A percentile compares a stretch with the other conserved stretches of the same genome.
Evolutionary conservation across 306 rosid genomes (phyloP).

Genomic region (Gynostemma pentaphyllum): DNA sequence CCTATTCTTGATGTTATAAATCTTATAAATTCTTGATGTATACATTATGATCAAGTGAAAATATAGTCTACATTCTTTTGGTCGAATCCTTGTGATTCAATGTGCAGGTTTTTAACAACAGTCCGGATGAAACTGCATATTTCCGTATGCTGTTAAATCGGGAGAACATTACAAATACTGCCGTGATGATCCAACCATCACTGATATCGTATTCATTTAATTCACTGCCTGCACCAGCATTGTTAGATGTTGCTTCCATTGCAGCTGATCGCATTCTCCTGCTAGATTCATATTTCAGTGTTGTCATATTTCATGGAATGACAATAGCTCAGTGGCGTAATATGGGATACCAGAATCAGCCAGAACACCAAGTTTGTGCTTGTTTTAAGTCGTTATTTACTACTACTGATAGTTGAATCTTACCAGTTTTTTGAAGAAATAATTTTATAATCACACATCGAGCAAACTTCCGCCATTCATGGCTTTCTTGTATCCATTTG

Average conservation of each 20-base stretch:
- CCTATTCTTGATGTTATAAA: constrained; percentile 1
- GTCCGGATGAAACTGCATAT: constrained; percentile 99
- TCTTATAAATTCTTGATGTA: too few species aligned
- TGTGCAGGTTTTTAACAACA: constrained; percentile 92
- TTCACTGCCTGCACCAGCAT: constrained; percentile 79
- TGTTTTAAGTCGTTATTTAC: background rate
- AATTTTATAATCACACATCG: background rate
- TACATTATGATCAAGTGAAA: background rate
- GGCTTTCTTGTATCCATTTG: background rate
- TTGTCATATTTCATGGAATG: constrained; percentile 95
- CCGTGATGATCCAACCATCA: constrained; percentile 97
- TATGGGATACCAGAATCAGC: constrained; percentile 85
- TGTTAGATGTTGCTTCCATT: constrained; percentile 90
- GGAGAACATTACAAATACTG: constrained; percentile 84
- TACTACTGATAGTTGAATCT: background rate
- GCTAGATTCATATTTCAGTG: constrained; percentile 83
- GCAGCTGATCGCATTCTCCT: constrained; percentile 80
- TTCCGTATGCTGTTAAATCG: constrained; percentile 85
- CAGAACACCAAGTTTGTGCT: constrained; percentile 65
- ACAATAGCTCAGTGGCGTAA: constrained; percentile 99
- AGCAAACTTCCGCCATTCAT: background rate
- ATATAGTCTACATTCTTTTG: background rate
- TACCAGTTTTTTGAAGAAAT: background rate
- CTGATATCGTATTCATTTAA: constrained; percentile 78
- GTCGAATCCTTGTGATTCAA: constrained; percentile 8